Conservation (phyloP, 2,329 filamentous ascomycete genomes). For the Nakataea oryzae region DNA sequence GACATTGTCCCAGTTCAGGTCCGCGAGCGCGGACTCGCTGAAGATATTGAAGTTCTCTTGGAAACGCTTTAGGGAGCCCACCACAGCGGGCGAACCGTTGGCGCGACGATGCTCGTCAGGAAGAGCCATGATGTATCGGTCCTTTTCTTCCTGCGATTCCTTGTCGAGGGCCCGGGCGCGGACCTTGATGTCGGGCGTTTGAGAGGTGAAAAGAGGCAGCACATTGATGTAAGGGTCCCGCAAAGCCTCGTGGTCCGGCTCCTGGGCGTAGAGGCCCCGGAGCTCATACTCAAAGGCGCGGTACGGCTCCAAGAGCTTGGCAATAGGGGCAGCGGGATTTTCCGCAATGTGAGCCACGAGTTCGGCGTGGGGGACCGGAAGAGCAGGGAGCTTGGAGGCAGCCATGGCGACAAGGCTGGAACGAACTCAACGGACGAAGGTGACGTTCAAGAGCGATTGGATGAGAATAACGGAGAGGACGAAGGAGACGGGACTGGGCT, state of each 20-base stretch:
- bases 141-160: conserved; percentile 50
- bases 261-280: conserved; percentile 58
- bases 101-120: conserved; percentile 48
- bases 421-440: not conserved
- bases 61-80: conserved; percentile 58
- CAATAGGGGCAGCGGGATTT: conserved; percentile 37
- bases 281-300: conserved; percentile 57
- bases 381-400: conserved; percentile 26
- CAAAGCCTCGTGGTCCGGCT: conserved; percentile 47
- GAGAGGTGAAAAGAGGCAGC: conserved; percentile 52
- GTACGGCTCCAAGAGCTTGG: conserved; percentile 53
- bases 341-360: conserved; percentile 31
- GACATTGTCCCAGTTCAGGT: conserved; percentile 74
- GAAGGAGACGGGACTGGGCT: not conserved
- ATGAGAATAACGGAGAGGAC: not conserved
- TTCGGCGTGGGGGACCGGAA: conserved; percentile 34
- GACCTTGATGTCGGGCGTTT: conserved; percentile 46
- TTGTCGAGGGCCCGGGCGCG: conserved; percentile 47
- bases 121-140: conserved; percentile 61
- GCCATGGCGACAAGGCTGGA: conserved; percentile 19
- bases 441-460: not conserved
- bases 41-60: conserved; percentile 71
- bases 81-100: conserved; percentile 56
- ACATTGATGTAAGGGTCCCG: conserved; percentile 50
- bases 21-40: conserved; percentile 64